Evolutionary conservation across 345 rosid species (phyloP).

Genomic region (Melaleuca quinquenervia): DNA sequence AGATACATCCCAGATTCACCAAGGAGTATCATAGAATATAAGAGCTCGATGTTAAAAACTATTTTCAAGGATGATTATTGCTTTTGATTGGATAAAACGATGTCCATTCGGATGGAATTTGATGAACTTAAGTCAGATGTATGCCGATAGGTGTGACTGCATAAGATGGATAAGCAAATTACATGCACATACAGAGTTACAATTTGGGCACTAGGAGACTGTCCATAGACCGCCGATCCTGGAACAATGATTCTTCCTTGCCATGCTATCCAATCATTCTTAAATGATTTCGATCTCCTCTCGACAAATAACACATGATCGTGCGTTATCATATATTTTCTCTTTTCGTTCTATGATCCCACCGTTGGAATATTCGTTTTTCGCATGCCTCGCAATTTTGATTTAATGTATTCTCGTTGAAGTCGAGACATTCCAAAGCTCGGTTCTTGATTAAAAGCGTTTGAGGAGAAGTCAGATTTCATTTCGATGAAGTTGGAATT

Average conservation of each 20-base stretch:
- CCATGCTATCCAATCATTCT: not conserved
- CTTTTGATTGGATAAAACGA: not conserved
- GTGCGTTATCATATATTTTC: not conserved
- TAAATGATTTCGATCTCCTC: not conserved
- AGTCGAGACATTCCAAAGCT: not conserved
- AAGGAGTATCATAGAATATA: not conserved
- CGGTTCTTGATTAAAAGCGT: not conserved
- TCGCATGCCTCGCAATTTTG: not conserved
- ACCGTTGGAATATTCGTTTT: not conserved
- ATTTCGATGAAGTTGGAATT: not conserved
- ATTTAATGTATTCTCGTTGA: not conserved
- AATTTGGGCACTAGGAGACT: not conserved
- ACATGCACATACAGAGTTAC: not conserved
- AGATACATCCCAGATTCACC: not conserved
- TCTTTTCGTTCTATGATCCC: not conserved
- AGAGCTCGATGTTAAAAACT: not conserved
- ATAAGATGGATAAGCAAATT: not conserved
- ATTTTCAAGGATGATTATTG: not conserved
- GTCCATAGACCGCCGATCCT: not conserved
- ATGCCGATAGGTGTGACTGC: not conserved
- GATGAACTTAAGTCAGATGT: not conserved
- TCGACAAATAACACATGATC: not conserved
- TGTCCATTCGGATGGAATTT: not conserved
- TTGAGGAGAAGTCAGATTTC: not conserved
- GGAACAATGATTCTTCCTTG: not conserved